phyloP scores from a whole-genome alignment of 2,329 filamentous ascomycete species.

The Phyllosticta capitalensis region DNA sequence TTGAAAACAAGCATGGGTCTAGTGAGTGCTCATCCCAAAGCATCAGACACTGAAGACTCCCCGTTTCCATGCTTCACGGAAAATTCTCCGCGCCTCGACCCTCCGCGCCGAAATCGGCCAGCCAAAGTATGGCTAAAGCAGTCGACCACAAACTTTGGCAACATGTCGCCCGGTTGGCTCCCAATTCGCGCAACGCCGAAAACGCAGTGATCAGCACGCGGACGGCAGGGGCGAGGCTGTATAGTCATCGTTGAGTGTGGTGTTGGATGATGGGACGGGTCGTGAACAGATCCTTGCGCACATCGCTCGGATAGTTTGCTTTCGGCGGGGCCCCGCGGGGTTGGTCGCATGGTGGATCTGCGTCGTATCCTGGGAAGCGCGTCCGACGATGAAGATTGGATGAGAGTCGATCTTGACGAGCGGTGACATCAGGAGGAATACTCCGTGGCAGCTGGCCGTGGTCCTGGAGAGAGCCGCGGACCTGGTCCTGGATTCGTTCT shows the following conservation, averaged over 20 bases:
- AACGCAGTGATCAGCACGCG: not conserved
- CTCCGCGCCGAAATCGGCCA: not conserved
- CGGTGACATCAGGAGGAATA: not conserved
- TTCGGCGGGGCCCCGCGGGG: not conserved
- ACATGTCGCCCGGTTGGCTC: not conserved
- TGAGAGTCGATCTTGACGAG: not conserved
- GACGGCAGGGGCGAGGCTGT: not conserved
- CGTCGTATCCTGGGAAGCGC: not conserved
- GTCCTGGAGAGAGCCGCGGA: not conserved
- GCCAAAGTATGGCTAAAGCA: not conserved
- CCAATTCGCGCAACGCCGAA: not conserved
- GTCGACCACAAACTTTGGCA: not conserved
- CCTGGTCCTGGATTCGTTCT: not conserved
- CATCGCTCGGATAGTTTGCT: not conserved
- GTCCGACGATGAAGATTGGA: not conserved
- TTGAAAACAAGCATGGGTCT: too few relatives aligned
- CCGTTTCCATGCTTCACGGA: too few relatives aligned
- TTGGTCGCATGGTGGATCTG: not conserved
- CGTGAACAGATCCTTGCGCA: not conserved
- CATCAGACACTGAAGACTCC: too few relatives aligned
- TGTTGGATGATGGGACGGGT: not conserved
- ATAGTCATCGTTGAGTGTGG: too few relatives aligned
- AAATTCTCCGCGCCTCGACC: not conserved
- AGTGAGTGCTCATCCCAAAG: too few relatives aligned
- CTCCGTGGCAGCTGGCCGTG: not conserved